These are phyloP conservation scores for Colletotrichum tamarilloi DNA, from an alignment of 2,329 filamentous ascomycete genomes.

Conservation along the genomic window DNA sequence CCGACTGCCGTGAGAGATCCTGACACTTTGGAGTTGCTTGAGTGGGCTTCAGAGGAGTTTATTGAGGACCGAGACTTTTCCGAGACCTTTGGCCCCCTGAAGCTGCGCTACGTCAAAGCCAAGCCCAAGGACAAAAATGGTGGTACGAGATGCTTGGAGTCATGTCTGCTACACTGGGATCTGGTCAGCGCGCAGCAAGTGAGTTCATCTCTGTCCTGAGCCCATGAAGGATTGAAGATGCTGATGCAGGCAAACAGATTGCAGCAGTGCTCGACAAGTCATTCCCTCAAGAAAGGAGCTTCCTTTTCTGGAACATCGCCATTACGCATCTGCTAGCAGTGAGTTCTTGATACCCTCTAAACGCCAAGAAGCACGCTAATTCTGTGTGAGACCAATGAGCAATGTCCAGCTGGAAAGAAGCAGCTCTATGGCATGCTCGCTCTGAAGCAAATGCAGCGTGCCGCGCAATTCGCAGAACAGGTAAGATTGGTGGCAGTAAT, in stretches of 20 bases:
- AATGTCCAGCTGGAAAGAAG: conserved; percentile 59
- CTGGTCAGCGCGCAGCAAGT: conserved; percentile 68
- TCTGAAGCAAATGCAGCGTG: conserved; percentile 62
- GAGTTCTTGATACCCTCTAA: conserved; percentile 37
- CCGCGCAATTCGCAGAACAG: conserved; percentile 57
- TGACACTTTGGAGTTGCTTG: conserved; percentile 64
- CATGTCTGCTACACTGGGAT: conserved; percentile 66
- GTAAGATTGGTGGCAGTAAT: conserved; percentile 41
- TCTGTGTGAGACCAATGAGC: conserved; percentile 53
- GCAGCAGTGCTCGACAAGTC: conserved; percentile 64
- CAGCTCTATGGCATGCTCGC: conserved; percentile 64
- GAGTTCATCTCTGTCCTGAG: conserved; percentile 25
- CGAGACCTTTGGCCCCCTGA: conserved; percentile 61
- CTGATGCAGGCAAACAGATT: conserved; percentile 52
- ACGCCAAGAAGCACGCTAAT: background rate
- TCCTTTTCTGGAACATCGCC: conserved; percentile 66
- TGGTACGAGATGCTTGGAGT: conserved; percentile 59
- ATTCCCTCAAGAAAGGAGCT: conserved; percentile 58
- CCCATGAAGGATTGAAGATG: background rate
- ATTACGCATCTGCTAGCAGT: conserved; percentile 66
- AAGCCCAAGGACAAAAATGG: conserved; percentile 57
- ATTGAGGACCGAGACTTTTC: conserved; percentile 53
- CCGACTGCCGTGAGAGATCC: conserved; percentile 59
- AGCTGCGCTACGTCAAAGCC: conserved; percentile 63
- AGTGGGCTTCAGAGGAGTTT: conserved; percentile 61